Percentiles rank a stretch among this genome's conserved stretches.
Evolutionary conservation across 331 rosid genomes (phyloP).

Genomic region (Acacia pycnantha): DNA sequence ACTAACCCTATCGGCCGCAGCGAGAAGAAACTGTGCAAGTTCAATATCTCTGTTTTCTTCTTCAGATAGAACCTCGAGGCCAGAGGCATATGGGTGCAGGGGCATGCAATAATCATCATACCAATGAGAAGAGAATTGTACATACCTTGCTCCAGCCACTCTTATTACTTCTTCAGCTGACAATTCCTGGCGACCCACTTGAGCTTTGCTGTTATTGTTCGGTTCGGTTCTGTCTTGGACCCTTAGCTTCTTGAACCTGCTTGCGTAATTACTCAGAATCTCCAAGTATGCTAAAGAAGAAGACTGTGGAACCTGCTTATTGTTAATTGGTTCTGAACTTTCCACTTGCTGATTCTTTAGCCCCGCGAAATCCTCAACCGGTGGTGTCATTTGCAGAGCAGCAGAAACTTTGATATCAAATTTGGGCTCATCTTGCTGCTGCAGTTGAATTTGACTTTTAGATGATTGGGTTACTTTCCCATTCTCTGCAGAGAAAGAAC

Average conservation of each 20-base stretch:
- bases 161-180: conserved; percentile 69
- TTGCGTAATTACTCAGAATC: conserved; percentile 49
- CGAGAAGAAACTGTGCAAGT: conserved; percentile 67
- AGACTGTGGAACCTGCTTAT: conserved; percentile 17
- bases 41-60: conserved; percentile 63
- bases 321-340: conserved; percentile 20
- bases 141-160: conserved; percentile 72
- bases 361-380: conserved; percentile 6
- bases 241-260: conserved; percentile 44
- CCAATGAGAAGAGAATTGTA: conserved; percentile 48
- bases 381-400: conserved; percentile 24
- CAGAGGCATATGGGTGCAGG: conserved; percentile 58
- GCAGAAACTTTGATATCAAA: conserved; percentile 26
- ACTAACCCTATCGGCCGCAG: conserved; percentile 71
- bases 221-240: conserved; percentile 22
- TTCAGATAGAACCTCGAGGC: conserved; percentile 40
- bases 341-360: background rate
- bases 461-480: conserved; percentile 26
- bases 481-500: conserved; percentile 1
- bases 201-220: background rate
- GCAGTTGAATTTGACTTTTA: conserved; percentile 22
- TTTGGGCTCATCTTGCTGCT: conserved; percentile 28
- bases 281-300: conserved; percentile 49
- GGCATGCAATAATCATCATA: conserved; percentile 37
- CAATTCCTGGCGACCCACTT: conserved; percentile 31